phyloP scores from a whole-genome alignment of 2,329 filamentous ascomycete genomes.

The Pestalotiopsis sp. region DNA sequence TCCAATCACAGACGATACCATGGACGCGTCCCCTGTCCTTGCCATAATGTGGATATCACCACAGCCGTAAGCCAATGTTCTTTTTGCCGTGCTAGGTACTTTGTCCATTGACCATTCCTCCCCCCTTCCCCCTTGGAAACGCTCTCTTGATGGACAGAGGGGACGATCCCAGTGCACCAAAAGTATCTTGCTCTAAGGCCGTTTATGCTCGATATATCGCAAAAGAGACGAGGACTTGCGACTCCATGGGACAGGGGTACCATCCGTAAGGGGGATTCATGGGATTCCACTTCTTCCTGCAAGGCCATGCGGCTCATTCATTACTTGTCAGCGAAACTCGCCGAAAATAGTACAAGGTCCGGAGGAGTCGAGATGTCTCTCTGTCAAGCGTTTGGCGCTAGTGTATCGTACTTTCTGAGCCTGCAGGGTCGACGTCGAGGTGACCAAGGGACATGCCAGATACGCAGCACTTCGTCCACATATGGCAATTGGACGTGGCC shows the following conservation, averaged over 20 bases:
- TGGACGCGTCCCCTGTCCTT: neutral
- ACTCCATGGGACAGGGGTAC: neutral
- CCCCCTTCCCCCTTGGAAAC: neutral
- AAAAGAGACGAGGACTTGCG: neutral
- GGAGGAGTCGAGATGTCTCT: neutral
- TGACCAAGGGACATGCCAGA: neutral
- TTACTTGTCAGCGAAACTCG: neutral
- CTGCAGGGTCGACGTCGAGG: neutral
- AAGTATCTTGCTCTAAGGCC: neutral
- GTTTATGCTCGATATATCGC: neutral
- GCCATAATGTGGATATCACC: neutral
- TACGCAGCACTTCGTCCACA: neutral
- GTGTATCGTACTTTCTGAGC: conserved; percentile 1
- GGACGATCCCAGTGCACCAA: neutral
- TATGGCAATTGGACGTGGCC: neutral
- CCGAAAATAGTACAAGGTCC: conserved; percentile 1
- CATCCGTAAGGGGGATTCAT: neutral
- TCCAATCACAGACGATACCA: neutral
- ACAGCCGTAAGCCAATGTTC: neutral
- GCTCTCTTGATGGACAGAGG: neutral
- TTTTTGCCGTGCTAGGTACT: neutral
- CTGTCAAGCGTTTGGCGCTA: neutral
- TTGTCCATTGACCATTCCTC: neutral
- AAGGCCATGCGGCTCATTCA: neutral
- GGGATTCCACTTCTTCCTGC: neutral